phyloP scores from a whole-genome alignment of 108 stramenopile genomes.

The Craspedostauros australis region DNA sequence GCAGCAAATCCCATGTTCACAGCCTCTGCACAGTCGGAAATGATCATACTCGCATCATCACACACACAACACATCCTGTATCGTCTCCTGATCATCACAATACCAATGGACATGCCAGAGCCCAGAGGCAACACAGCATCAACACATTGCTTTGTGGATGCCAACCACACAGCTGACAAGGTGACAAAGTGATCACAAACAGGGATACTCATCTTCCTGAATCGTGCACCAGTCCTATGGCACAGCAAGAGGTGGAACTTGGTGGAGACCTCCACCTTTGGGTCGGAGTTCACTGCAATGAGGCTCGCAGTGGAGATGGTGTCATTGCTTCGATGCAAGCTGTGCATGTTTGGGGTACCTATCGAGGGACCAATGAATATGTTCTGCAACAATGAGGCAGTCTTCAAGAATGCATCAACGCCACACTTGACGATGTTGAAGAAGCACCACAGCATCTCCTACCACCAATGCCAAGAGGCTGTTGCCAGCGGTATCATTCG shows the following conservation, averaged over 20 bases:
- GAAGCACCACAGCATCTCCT: constrained; percentile 30
- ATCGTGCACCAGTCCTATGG: constrained; percentile 42
- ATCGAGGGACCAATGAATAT: constrained; percentile 29
- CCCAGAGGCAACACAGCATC: too few relatives aligned
- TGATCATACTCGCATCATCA: too few relatives aligned
- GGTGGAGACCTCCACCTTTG: constrained; percentile 51
- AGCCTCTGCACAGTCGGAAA: too few relatives aligned
- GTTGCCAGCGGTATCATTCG: constrained; percentile 26
- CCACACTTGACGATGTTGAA: constrained; percentile 34
- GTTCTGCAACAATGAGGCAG: constrained; percentile 36
- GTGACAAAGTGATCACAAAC: constrained; percentile 45
- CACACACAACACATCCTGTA: too few relatives aligned
- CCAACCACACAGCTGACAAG: constrained; percentile 41
- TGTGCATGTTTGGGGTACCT: constrained; percentile 45
- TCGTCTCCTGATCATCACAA: too few relatives aligned
- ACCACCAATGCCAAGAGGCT: constrained; percentile 31
- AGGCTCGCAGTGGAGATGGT: constrained; percentile 16
- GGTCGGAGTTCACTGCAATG: constrained; percentile 42
- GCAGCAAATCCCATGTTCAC: too few relatives aligned
- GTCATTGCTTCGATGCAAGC: constrained; percentile 29
- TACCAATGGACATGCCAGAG: too few relatives aligned
- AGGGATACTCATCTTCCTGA: constrained; percentile 46
- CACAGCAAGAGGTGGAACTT: constrained; percentile 45
- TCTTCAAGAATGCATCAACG: constrained; percentile 22
- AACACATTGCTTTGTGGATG: constrained; percentile 51